A percentile compares a stretch with the other conserved stretches of the same genome.
phyloP scores from a whole-genome alignment of 257 asterid species.

The Solanum pennellii region DNA sequence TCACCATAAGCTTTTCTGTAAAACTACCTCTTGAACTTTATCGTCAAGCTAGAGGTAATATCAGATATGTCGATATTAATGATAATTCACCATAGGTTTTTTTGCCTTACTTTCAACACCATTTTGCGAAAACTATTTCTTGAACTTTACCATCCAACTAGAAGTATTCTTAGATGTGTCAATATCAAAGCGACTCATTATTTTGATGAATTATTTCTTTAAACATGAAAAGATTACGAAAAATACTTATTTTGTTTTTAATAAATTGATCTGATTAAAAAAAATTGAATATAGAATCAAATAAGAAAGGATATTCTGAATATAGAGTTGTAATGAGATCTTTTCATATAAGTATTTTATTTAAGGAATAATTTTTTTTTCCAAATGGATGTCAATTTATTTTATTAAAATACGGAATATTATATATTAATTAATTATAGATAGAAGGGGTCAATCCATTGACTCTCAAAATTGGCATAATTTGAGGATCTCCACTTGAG shows the following conservation, averaged over 20 bases:
- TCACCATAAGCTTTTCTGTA: background rate
- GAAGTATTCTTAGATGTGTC: background rate
- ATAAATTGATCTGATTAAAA: fast-evolving
- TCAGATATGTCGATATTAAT: background rate
- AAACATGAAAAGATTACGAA: background rate
- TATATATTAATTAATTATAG: background rate
- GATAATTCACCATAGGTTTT: background rate
- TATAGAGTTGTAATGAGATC: background rate
- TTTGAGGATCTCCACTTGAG: background rate
- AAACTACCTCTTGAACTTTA: background rate
- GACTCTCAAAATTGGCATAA: background rate
- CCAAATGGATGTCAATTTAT: background rate
- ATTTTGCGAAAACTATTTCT: background rate
- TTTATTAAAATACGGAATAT: background rate
- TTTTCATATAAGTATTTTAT: background rate
- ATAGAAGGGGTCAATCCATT: background rate
- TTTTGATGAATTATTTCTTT: too few species aligned
- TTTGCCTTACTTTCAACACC: background rate
- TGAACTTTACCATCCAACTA: background rate
- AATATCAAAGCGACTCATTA: too few species aligned
- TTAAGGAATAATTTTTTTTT: background rate
- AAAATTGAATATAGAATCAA: background rate
- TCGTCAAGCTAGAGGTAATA: background rate
- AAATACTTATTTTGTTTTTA: background rate
- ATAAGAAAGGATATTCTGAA: background rate